Evolutionary conservation across 2,329 filamentous ascomycete genomes (phyloP), one percentile per base, ranked within the genome.

Genomic region (Zasmidium angulare): DNA sequence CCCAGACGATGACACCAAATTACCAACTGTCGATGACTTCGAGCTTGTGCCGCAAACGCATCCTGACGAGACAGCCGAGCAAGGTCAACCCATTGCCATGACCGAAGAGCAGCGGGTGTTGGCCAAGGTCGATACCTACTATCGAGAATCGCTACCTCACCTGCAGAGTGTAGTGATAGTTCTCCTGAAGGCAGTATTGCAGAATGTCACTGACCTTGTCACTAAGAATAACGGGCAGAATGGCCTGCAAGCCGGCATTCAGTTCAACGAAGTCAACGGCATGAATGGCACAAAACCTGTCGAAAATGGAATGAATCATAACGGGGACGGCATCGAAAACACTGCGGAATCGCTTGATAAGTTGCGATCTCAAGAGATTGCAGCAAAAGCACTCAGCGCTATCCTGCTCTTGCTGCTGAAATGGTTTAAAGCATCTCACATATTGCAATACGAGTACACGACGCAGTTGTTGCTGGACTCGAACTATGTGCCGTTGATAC

Each of bases 361-460:
- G 46, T 83, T 90, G 56, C 84, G 96, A 52, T 87, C 86, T 17
- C 86, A 93, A 57, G 95, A 99, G 74, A 93, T 99, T 53, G 89
- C 89, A 12, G 86, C 89, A 23, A 98, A 98, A 75, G 93, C 93
- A 0, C 88, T 96, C 21, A 95, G 92, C n/a, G 93, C 90, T 0
- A 89, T 92, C 56, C 78, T 99, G 24, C 79, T 99, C 24, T 79
- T 96, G n/a, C 77, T 98, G 48, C 74, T 98, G 61, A 99, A 98
- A 76, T 99, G 95, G 95, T 89, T 98, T 69, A 96, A 96, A 74
- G 81, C 96, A 55, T 97, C 92, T 59, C 95, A 99, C 72, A 85
- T 98, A 24, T 80, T 99, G 65, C 96, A 97, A 72, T 97, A 95
- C 67, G 95, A 99, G 76, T 98, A 97, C 70, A 79, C 99, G 70